A percentile compares a stretch with the other conserved stretches of the same genome.
phyloP scores from a whole-genome alignment of 163 green algal genomes.

The Chloromonas sp. region DNA sequence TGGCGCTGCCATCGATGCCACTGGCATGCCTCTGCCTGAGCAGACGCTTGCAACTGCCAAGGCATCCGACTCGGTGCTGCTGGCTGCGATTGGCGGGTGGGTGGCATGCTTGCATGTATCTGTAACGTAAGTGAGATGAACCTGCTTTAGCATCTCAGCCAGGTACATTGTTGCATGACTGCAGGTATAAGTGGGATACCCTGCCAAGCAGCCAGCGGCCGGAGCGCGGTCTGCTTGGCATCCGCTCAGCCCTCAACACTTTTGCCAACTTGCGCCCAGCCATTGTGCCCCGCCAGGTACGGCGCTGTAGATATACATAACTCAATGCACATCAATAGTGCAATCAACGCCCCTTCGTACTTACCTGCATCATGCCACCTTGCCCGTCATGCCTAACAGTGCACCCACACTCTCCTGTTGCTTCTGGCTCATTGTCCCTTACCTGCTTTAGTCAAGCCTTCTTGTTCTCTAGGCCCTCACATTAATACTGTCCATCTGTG shows the following conservation, averaged over 20 bases:
- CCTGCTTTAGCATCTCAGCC: not conserved
- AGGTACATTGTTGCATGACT: not conserved
- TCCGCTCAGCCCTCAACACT: constrained; percentile 82
- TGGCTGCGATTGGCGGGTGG: constrained; percentile 92
- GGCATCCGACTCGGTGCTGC: constrained; percentile 82
- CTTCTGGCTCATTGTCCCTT: not conserved
- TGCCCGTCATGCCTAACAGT: too few species aligned
- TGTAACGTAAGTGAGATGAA: not conserved
- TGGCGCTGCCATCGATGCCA: constrained; percentile 88
- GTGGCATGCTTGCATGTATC: not conserved
- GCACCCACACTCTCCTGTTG: too few species aligned
- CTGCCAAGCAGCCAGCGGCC: constrained; percentile 74
- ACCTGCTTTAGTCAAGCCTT: not conserved
- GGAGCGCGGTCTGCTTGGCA: constrained; percentile 86
- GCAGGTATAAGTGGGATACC: constrained; percentile 97
- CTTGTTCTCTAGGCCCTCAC: not conserved
- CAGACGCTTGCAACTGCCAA: constrained; percentile 81
- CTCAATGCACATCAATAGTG: too few species aligned
- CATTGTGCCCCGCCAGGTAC: constrained; percentile 82
- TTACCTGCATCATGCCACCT: too few species aligned
- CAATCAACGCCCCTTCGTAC: too few species aligned
- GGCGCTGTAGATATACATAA: not conserved
- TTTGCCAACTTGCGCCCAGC: constrained; percentile 97
- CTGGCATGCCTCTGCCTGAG: constrained; percentile 80
- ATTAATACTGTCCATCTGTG: too few species aligned